These are phyloP conservation scores for Zymoseptoria ardabiliae DNA, from an alignment of 2,329 filamentous ascomycete genomes.

Conservation along the genomic window DNA sequence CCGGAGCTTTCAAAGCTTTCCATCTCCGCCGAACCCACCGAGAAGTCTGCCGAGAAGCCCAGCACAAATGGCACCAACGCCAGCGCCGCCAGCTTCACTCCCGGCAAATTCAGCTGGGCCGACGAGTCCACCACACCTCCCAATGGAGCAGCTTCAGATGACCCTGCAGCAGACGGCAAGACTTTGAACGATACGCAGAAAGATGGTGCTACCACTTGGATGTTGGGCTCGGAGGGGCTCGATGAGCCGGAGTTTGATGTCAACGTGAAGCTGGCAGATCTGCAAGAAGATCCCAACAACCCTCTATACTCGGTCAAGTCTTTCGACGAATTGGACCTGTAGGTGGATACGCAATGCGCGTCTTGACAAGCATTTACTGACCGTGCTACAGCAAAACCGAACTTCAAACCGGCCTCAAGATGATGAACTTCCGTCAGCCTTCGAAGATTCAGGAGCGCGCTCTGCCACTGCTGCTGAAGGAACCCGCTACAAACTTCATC, in stretches of 20 bases:
- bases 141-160: conserved; percentile 9
- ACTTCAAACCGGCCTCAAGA: conserved; percentile 68
- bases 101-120: conserved; percentile 28
- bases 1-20: conserved; percentile 17
- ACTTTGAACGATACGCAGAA: conserved; percentile 21
- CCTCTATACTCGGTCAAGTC: conserved; percentile 77
- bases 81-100: conserved; percentile 7
- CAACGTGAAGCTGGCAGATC: conserved; percentile 82
- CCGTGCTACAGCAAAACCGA: conserved; percentile 42
- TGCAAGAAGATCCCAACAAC: conserved; percentile 78
- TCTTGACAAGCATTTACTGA: conserved; percentile 4
- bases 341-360: conserved; percentile 33
- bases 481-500: conserved; percentile 91
- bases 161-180: conserved; percentile 9
- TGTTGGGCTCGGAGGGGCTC: conserved; percentile 38
- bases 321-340: conserved; percentile 84
- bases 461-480: conserved; percentile 74
- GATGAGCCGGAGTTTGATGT: conserved; percentile 77
- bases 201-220: conserved; percentile 41
- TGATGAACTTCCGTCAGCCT: conserved; percentile 85
- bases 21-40: conserved; percentile 17
- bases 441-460: conserved; percentile 98
- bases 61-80: conserved; percentile 15
- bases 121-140: conserved; percentile 24
- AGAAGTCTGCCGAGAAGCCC: conserved; percentile 2